Evolutionary conservation across 306 rosid species (phyloP).

Genomic region (Ammopiptanthus mongolicus): DNA sequence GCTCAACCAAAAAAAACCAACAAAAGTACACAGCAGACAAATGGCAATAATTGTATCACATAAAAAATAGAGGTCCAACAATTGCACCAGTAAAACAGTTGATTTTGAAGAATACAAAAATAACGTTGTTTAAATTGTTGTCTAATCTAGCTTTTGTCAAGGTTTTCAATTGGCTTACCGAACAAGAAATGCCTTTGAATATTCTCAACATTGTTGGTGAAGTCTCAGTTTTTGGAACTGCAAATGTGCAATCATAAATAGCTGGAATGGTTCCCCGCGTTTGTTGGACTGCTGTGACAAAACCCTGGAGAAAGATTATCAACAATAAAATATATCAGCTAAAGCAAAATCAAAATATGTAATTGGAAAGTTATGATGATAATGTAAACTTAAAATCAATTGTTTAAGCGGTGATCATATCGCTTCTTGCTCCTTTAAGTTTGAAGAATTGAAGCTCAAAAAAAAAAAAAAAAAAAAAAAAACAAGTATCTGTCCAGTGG

Average conservation of each 20-base stretch:
- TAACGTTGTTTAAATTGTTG: background rate
- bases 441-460: background rate
- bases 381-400: background rate
- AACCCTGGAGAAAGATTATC: slow-evolving; percentile 50
- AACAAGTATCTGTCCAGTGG: too few relatives aligned
- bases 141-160: slow-evolving; percentile 8
- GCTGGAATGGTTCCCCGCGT: slow-evolving; percentile 61
- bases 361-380: background rate
- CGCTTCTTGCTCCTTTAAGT: background rate
- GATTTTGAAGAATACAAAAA: background rate
- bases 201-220: slow-evolving; percentile 70
- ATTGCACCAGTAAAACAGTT: background rate
- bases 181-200: slow-evolving; percentile 52
- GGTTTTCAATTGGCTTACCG: slow-evolving; percentile 50
- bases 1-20: background rate
- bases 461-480: too few relatives aligned
- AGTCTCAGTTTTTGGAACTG: slow-evolving; percentile 45
- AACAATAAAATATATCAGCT: background rate
- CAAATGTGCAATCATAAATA: slow-evolving; percentile 81
- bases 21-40: background rate
- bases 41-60: background rate
- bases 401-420: background rate
- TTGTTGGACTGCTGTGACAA: slow-evolving; percentile 61
- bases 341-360: background rate
- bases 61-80: background rate